Evolutionary conservation across 495 filamentous ascomycete species (phyloP).

Genomic region (Achaetomiella virescens): DNA sequence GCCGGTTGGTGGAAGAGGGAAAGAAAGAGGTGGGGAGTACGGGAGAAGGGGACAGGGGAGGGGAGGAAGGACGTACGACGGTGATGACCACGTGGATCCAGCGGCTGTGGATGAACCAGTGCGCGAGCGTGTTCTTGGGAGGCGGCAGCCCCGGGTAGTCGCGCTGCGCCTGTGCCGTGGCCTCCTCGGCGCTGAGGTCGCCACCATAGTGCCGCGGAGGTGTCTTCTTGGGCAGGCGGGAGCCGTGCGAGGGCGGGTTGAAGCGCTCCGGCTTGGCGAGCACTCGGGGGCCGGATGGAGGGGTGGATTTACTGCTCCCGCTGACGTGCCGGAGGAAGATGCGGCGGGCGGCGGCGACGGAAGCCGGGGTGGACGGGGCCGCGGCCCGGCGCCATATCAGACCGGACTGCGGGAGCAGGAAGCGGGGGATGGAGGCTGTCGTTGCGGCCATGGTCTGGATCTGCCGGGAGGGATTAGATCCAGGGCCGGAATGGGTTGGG

Average conservation of each 20-base stretch:
- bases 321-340: slow-evolving; percentile 14
- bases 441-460: slow-evolving; percentile 28
- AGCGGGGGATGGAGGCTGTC: slow-evolving; percentile 44
- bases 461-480: not conserved
- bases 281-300: slow-evolving; percentile 34
- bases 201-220: slow-evolving; percentile 61
- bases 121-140: slow-evolving; percentile 63
- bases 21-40: not conserved
- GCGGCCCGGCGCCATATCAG: slow-evolving; percentile 38
- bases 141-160: slow-evolving; percentile 80
- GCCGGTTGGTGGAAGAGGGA: not conserved
- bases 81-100: slow-evolving; percentile 73
- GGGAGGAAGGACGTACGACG: slow-evolving; percentile 48
- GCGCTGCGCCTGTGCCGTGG: slow-evolving; percentile 52
- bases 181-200: slow-evolving; percentile 51
- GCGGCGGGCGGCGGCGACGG: not conserved
- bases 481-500: not conserved
- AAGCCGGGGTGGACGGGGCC: not conserved
- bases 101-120: slow-evolving; percentile 66
- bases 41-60: not conserved
- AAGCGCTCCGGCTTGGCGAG: slow-evolving; percentile 78
- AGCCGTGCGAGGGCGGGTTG: slow-evolving; percentile 76
- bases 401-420: slow-evolving; percentile 46
- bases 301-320: not conserved
- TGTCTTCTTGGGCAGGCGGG: slow-evolving; percentile 48